Conservation (phyloP, 2,329 filamentous ascomycete genomes). For the Kalaharituber pfeilii region DNA sequence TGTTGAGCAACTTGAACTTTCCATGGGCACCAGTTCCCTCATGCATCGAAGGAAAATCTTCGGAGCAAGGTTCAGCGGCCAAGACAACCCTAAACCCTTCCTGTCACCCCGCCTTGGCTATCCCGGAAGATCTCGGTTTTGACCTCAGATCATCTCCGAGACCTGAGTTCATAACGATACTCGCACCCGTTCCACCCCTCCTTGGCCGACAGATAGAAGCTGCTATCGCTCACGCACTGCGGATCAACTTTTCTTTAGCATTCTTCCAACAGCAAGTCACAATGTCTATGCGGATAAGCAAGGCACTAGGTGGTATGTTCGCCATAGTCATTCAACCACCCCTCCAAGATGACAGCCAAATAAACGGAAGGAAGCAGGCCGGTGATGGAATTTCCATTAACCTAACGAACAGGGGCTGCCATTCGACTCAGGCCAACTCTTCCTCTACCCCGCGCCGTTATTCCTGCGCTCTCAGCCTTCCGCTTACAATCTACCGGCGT, state of each 20-base stretch:
- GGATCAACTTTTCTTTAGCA: background rate
- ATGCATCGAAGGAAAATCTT: too few relatives aligned
- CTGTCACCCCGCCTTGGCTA: background rate
- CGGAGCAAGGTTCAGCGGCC: too few relatives aligned
- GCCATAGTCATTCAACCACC: background rate
- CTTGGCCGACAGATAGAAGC: background rate
- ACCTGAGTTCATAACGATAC: background rate
- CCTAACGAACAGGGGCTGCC: constrained; percentile 44
- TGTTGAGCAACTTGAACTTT: too few relatives aligned
- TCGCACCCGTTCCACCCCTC: background rate
- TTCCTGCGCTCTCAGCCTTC: constrained; percentile 51
- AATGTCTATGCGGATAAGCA: constrained; percentile 21
- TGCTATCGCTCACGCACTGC: background rate
- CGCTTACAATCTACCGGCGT: constrained; percentile 47
- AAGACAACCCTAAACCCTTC: background rate
- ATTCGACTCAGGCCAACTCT: constrained; percentile 57
- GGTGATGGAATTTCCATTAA: background rate
- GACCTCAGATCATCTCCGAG: background rate
- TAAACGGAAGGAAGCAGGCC: background rate
- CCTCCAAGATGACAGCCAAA: background rate
- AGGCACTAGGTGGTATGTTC: constrained; percentile 14
- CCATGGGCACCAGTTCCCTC: too few relatives aligned
- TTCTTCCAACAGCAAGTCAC: constrained; percentile 2
- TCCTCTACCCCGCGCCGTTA: constrained; percentile 55
- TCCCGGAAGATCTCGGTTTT: background rate